Percentiles rank a stretch among this genome's conserved stretches.
Evolutionary conservation across 805 yeast genomes (phyloP).

Genomic region (Saccharomycopsis javanensis): DNA sequence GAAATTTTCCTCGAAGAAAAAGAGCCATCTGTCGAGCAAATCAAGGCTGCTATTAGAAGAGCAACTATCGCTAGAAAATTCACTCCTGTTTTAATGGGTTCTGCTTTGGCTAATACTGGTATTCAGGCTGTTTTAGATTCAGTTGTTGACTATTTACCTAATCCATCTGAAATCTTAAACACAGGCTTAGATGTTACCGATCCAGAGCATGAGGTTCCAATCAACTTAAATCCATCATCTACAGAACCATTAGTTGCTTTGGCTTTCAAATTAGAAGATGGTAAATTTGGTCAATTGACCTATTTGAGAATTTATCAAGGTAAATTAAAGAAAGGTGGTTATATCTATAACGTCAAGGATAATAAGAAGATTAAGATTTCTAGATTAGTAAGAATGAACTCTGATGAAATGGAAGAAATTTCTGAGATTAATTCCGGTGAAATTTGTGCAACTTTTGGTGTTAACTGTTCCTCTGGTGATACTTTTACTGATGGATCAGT

Average conservation of each 20-base stretch:
- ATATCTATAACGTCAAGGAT: slow-evolving; percentile 79
- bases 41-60: slow-evolving; percentile 83
- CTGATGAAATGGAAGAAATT: slow-evolving; percentile 97
- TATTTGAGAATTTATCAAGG: slow-evolving; percentile 98
- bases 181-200: slow-evolving; percentile 67
- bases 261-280: slow-evolving; percentile 99
- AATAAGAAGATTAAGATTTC: slow-evolving; percentile 92
- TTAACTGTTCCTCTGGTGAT: slow-evolving; percentile 98
- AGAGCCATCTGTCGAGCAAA: slow-evolving; percentile 77
- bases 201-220: slow-evolving; percentile 51
- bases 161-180: slow-evolving; percentile 88
- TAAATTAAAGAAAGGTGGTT: slow-evolving; percentile 78
- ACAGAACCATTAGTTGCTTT: slow-evolving; percentile 82
- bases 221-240: slow-evolving; percentile 64
- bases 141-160: slow-evolving; percentile 67
- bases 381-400: slow-evolving; percentile 95
- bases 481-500: slow-evolving; percentile 83
- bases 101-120: slow-evolving; percentile 95
- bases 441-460: slow-evolving; percentile 98
- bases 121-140: slow-evolving; percentile 90
- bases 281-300: slow-evolving; percentile 95
- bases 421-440: slow-evolving; percentile 96
- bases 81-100: slow-evolving; percentile 99
- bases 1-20: slow-evolving; percentile 85
- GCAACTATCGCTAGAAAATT: slow-evolving; percentile 91